These are phyloP conservation scores for Tagetes patula DNA, from an alignment of 129 eudicot species.

Conservation along the genomic window DNA sequence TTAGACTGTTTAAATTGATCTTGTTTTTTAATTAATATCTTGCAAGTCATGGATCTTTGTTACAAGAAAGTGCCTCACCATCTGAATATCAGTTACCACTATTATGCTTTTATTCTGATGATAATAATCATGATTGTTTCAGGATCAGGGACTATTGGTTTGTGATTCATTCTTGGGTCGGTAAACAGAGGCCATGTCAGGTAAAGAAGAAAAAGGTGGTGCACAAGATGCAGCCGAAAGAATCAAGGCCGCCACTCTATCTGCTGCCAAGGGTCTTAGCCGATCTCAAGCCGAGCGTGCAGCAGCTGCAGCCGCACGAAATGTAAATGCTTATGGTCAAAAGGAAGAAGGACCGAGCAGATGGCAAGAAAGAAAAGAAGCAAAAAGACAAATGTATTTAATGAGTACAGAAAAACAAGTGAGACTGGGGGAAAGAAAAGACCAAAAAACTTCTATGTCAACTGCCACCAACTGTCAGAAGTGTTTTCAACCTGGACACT, in stretches of 20 bases:
- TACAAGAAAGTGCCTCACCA: neutral
- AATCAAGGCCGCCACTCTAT: conserved; percentile 88
- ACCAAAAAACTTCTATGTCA: conserved; percentile 47
- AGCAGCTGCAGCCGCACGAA: conserved; percentile 88
- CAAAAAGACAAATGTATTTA: conserved; percentile 90
- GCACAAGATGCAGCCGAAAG: conserved; percentile 77
- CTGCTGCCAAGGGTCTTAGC: conserved; percentile 93
- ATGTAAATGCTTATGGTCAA: conserved; percentile 95
- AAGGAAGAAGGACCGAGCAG: conserved; percentile 99
- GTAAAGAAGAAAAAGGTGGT: conserved; percentile 81
- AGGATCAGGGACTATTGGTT: conserved; percentile 10
- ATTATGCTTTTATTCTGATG: neutral
- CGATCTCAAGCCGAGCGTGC: conserved; percentile 98
- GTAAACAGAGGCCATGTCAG: conserved; percentile 29
- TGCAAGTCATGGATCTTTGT: neutral
- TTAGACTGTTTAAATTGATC: neutral
- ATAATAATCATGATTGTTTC: neutral
- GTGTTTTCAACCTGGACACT: conserved; percentile 80
- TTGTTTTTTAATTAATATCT: neutral
- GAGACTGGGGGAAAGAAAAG: conserved; percentile 85
- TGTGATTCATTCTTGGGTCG: neutral
- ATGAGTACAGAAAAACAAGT: conserved; percentile 98
- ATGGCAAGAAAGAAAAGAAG: conserved; percentile 99
- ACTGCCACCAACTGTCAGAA: conserved; percentile 82
- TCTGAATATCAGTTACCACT: conserved; percentile 6